Evolutionary conservation across 495 filamentous ascomycete genomes (phyloP), one percentile per base, ranked within the genome.

Genomic region (Hyphodiscus hymeniophilus): DNA sequence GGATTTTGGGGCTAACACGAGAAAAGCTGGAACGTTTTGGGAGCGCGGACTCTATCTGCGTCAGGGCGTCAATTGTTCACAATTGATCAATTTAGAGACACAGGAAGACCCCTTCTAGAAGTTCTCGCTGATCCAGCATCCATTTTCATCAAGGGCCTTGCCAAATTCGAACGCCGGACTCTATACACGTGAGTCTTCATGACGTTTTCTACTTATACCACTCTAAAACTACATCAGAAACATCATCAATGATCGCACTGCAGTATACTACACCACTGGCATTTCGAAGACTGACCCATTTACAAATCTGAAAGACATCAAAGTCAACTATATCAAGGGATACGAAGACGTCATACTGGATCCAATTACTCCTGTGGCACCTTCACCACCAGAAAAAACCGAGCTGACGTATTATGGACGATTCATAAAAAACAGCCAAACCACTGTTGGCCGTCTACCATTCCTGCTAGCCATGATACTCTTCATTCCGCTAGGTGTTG

Each of bases 1-100:
- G 16, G 21, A 89, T 7, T 12, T 21, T 11, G 72, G 24, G 87
- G 21, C 20, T 57, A 43, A 45, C 45, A 53, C 31, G 80, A 78
- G 48, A 66, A 80, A 40, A 59, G 90, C 5, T 95, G 77, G 76
- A 98, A 98, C 64, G 73, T 81, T 2, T 50, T 97, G 12, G 91
- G 88, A 32, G 78, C 87, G 6, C 70, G 80, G 10, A 85, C 80
- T 0, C 64, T 96, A 16, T 91, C 84, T 36, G 73, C 73, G 51
- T 94, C 89, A 1, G 92, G 90, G 7, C 72, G 83, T 32, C 92
- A 98, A 59, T 69, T 98, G 20, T 98, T 95, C 61, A 76, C 79
- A 57, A 81, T 89, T 41, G 92, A 98, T 64, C 70, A 75, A 21
- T 96, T 95, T 63, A 78, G 88, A 16, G 79, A 85, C 48, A 92